Conservation (phyloP, 2,329 filamentous ascomycete genomes). For the Ampelomyces quisqualis region DNA sequence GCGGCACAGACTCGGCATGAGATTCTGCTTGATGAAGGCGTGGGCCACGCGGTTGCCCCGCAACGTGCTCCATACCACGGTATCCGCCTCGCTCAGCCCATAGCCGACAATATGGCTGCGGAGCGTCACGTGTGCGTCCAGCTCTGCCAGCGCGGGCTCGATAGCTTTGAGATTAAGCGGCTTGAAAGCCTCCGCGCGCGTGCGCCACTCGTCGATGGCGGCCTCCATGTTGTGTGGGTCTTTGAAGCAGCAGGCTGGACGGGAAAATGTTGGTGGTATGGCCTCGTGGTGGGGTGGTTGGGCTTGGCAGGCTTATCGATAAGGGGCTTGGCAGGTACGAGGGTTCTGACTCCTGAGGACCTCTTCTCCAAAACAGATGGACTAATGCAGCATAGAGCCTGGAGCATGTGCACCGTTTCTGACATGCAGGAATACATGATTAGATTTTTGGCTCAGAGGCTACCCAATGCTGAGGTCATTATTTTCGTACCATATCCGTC, state of each 20-base stretch:
- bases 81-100: constrained; percentile 72
- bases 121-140: constrained; percentile 85
- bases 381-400: no score
- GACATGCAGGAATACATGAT: no score
- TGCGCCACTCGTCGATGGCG: constrained; percentile 57
- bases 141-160: constrained; percentile 69
- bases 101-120: constrained; percentile 86
- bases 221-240: constrained; percentile 33
- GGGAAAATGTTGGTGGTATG: constrained; percentile 13
- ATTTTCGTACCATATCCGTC: constrained; percentile 14
- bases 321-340: constrained; percentile 5
- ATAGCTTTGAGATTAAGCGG: constrained; percentile 78
- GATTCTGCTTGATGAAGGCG: constrained; percentile 75
- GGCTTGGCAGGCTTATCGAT: background rate
- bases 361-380: no score
- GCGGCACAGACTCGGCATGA: constrained; percentile 72
- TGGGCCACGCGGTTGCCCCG: constrained; percentile 82
- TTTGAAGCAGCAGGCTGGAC: background rate
- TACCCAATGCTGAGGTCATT: constrained; percentile 3
- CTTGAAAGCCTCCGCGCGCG: constrained; percentile 54
- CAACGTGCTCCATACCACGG: constrained; percentile 79
- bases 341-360: no score
- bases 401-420: no score
- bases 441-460: background rate
- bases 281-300: constrained; percentile 10